Conservation (phyloP, 2,329 filamentous ascomycete genomes). For the Hypocrella siamensis region DNA sequence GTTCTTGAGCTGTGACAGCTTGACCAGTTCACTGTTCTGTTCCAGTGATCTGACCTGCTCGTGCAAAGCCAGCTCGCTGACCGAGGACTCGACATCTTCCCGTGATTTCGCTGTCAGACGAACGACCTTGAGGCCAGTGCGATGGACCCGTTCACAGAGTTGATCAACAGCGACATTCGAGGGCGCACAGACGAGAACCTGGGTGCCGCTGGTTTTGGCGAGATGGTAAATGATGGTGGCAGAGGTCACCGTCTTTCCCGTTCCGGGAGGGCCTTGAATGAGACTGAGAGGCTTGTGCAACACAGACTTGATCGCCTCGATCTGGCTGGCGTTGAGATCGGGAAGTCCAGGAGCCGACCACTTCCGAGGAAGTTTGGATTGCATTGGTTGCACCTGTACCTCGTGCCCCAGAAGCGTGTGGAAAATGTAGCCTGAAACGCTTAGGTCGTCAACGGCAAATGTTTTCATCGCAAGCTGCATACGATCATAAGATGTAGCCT, state of each 20-base stretch:
- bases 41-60: conserved; percentile 97
- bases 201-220: conserved; percentile 85
- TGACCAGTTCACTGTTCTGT: conserved; percentile 83
- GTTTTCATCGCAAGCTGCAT: conserved; percentile 99
- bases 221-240: conserved; percentile 98
- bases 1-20: conserved; percentile 82
- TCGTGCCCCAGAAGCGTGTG: conserved; percentile 92
- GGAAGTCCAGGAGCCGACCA: conserved; percentile 90
- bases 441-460: conserved; percentile 95
- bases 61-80: conserved; percentile 87
- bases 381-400: conserved; percentile 87
- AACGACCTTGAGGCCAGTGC: conserved; percentile 88
- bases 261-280: conserved; percentile 93
- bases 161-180: conserved; percentile 98
- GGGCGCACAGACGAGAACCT: conserved; percentile 89
- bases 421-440: conserved; percentile 96
- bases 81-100: conserved; percentile 96
- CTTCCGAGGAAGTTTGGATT: conserved; percentile 88
- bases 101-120: conserved; percentile 97
- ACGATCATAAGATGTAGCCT: conserved; percentile 95
- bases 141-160: conserved; percentile 90
- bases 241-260: conserved; percentile 96
- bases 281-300: conserved; percentile 85
- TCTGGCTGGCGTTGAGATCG: conserved; percentile 89
- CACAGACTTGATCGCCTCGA: conserved; percentile 90